Conservation (phyloP, 352 stramenopile species). For the Pythium periplocum region DNA sequence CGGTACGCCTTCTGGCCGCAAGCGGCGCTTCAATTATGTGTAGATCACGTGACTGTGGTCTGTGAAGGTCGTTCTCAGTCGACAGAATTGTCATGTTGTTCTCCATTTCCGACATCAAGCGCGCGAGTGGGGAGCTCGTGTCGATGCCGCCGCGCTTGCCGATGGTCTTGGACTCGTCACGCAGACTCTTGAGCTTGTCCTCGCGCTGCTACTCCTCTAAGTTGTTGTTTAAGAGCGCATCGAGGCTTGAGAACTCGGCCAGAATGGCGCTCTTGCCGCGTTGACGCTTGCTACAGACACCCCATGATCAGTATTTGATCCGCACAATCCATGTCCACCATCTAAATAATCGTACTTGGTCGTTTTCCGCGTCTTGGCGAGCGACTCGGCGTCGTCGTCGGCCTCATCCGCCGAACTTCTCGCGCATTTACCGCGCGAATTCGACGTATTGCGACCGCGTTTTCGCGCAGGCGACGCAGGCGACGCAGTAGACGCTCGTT, state of each 20-base stretch:
- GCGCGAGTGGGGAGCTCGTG: constrained; percentile 33
- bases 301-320: not conserved
- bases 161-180: constrained; percentile 36
- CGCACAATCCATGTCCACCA: not conserved
- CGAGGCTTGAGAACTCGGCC: constrained; percentile 65
- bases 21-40: too few species aligned
- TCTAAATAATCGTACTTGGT: constrained; percentile 13
- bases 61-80: constrained; percentile 54
- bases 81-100: constrained; percentile 65
- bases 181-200: constrained; percentile 50
- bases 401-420: constrained; percentile 1
- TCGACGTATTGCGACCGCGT: too few species aligned
- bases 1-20: too few species aligned
- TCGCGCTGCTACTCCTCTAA: constrained; percentile 50
- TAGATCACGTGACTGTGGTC: too few species aligned
- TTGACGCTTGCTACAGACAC: constrained; percentile 18
- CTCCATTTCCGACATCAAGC: constrained; percentile 68
- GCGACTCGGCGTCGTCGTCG: constrained; percentile 11
- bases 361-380: constrained; percentile 36
- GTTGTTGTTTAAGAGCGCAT: constrained; percentile 68
- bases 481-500: too few species aligned
- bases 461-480: too few species aligned
- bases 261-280: constrained; percentile 31
- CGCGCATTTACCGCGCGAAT: constrained; percentile 2
- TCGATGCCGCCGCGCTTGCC: constrained; percentile 6